Percentiles rank a stretch among this genome's conserved stretches.
These are phyloP conservation scores for Phytophthora megakarya DNA, from an alignment of 352 stramenopile genomes.

Conservation along the genomic window DNA sequence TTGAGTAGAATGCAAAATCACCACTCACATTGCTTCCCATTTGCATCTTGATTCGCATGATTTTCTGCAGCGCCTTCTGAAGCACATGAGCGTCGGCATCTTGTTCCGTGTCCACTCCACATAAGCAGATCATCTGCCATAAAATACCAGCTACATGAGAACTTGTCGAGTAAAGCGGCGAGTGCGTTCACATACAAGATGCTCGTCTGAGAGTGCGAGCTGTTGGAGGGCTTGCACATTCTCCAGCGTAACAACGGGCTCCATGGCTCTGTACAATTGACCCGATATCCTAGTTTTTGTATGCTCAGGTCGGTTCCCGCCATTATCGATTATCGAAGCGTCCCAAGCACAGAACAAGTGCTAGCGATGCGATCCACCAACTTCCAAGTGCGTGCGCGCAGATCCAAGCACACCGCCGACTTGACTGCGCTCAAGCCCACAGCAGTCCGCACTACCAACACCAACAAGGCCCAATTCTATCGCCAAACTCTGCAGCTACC, in stretches of 20 bases:
- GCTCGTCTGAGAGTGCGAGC: constrained; percentile 45
- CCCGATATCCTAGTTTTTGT: constrained; percentile 22
- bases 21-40: constrained; percentile 46
- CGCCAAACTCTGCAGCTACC: not conserved
- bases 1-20: not conserved
- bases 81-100: constrained; percentile 32
- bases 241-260: constrained; percentile 22
- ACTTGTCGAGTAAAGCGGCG: not conserved
- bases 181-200: constrained; percentile 35
- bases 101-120: constrained; percentile 30
- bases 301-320: constrained; percentile 3
- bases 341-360: not conserved
- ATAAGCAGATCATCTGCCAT: constrained; percentile 57
- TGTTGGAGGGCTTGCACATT: constrained; percentile 30
- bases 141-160: too few species aligned
- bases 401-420: constrained; percentile 8
- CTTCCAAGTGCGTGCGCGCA: not conserved
- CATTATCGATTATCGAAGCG: constrained; percentile 4
- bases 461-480: constrained; percentile 9
- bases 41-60: constrained; percentile 56
- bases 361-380: constrained; percentile 16
- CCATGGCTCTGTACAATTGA: constrained; percentile 25
- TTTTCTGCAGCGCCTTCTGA: constrained; percentile 45
- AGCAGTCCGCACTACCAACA: constrained; percentile 7
- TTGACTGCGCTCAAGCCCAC: not conserved